phyloP scores from a whole-genome alignment of 2,329 filamentous ascomycete genomes.

The Ilyonectria sp. region DNA sequence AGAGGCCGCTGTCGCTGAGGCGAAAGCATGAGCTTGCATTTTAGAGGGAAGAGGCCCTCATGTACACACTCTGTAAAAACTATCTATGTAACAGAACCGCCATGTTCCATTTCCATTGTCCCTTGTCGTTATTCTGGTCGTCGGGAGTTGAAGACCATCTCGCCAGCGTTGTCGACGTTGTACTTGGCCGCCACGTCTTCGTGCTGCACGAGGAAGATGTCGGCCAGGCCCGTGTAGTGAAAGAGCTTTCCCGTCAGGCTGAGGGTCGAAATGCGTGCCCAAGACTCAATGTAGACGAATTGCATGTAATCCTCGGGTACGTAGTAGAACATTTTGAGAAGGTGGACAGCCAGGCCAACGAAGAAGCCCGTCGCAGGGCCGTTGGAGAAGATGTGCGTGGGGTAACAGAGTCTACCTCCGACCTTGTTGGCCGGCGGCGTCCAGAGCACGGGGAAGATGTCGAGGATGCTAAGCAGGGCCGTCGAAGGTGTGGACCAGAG shows the following conservation, averaged over 20 bases:
- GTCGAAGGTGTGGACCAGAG: constrained; percentile 81
- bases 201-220: constrained; percentile 89
- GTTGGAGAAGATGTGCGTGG: constrained; percentile 87
- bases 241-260: constrained; percentile 90
- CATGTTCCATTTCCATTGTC: background rate
- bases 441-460: constrained; percentile 71
- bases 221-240: constrained; percentile 74
- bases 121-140: constrained; percentile 33
- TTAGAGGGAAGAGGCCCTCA: constrained; percentile 10
- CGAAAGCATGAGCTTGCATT: constrained; percentile 31
- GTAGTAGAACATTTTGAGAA: constrained; percentile 62
- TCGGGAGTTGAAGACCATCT: constrained; percentile 59
- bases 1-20: constrained; percentile 24
- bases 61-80: constrained; percentile 44
- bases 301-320: constrained; percentile 72
- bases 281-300: constrained; percentile 91
- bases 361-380: constrained; percentile 91
- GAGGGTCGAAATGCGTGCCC: constrained; percentile 86
- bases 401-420: constrained; percentile 61
- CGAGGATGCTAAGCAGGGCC: constrained; percentile 74
- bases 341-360: constrained; percentile 68
- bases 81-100: constrained; percentile 38
- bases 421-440: constrained; percentile 47
- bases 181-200: constrained; percentile 69
- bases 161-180: constrained; percentile 55